Conservation (phyloP, 192 early-diverging fungal species). For the Dissophora globulifera region DNA sequence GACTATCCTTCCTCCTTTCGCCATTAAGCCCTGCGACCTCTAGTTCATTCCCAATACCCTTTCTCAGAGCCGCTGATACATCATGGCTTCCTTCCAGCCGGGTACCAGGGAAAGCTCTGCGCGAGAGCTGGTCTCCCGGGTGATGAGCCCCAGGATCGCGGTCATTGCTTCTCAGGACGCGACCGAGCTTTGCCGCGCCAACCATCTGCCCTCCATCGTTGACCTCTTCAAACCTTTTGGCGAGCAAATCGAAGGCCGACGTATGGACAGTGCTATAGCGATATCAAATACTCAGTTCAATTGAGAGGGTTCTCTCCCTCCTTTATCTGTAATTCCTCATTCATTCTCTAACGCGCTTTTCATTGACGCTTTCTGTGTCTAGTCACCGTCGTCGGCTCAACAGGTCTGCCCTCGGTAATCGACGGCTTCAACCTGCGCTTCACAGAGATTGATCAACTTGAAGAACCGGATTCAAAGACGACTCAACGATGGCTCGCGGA, state of each 20-base stretch:
- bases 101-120: constrained; percentile 36
- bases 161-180: constrained; percentile 72
- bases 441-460: constrained; percentile 62
- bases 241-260: constrained; percentile 68
- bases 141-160: constrained; percentile 72
- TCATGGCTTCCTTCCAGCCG: constrained; percentile 29
- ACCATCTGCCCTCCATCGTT: constrained; percentile 66
- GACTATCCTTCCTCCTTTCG: not conserved
- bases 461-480: constrained; percentile 60
- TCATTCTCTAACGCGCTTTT: not conserved
- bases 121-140: constrained; percentile 62
- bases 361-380: not conserved
- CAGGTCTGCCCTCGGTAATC: constrained; percentile 65
- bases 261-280: constrained; percentile 42
- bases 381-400: constrained; percentile 66
- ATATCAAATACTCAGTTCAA: no score
- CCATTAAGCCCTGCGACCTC: no score
- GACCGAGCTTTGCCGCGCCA: constrained; percentile 67
- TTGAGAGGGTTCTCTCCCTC: no score
- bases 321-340: not conserved
- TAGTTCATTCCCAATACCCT: not conserved
- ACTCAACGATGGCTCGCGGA: constrained; percentile 62
- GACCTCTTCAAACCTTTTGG: constrained; percentile 80
- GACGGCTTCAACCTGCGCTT: constrained; percentile 78
- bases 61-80: not conserved